These are phyloP conservation scores for Rosa rugosa DNA, from an alignment of 306 rosid species.

Conservation along the genomic window DNA sequence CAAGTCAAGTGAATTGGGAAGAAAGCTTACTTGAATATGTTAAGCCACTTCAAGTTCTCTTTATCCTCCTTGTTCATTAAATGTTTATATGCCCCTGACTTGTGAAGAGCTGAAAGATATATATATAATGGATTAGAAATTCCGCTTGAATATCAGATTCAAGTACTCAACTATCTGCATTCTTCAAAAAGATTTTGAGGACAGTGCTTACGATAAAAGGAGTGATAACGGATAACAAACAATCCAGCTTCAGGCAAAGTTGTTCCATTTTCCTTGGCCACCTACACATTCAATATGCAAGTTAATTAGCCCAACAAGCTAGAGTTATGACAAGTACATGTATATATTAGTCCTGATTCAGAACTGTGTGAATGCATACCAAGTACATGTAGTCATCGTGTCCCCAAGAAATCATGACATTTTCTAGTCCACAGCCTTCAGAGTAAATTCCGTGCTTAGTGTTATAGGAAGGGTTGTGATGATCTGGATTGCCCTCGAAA, in stretches of 20 bases:
- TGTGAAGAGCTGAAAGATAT: constrained; percentile 52
- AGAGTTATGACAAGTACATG: neutral
- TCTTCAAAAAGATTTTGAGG: neutral
- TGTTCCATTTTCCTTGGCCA: constrained; percentile 58
- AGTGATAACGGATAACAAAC: constrained; percentile 65
- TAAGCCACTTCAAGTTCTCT: constrained; percentile 62
- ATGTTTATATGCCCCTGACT: constrained; percentile 53
- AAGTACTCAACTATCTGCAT: neutral
- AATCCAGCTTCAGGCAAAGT: constrained; percentile 55
- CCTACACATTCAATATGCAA: constrained; percentile 30
- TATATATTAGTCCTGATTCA: neutral
- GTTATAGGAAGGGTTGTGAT: constrained; percentile 30
- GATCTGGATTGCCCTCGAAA: constrained; percentile 57
- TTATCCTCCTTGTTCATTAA: constrained; percentile 58
- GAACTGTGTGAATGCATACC: constrained; percentile 29
- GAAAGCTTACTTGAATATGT: constrained; percentile 49
- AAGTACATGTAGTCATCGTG: constrained; percentile 73
- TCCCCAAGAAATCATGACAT: constrained; percentile 64
- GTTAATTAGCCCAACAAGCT: neutral
- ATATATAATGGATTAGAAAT: neutral
- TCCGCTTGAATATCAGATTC: neutral
- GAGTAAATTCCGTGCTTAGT: constrained; percentile 49
- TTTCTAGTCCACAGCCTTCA: constrained; percentile 56
- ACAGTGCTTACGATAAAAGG: constrained; percentile 53
- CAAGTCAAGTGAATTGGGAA: neutral